phyloP scores from a whole-genome alignment of 208 protist genomes.

The Chromosphaera perkinsii region DNA sequence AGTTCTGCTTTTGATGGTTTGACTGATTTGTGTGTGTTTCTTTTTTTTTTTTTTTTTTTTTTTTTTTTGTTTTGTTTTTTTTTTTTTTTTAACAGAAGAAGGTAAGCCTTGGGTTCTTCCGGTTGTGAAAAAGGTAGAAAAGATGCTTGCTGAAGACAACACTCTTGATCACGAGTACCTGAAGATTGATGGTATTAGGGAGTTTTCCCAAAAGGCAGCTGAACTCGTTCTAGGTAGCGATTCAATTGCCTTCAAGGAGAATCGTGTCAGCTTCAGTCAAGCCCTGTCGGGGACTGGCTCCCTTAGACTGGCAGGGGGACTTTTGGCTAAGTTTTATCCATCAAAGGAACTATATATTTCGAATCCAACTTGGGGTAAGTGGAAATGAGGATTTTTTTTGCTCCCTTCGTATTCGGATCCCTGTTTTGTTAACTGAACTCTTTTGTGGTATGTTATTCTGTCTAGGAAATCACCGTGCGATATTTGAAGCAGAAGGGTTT shows the following conservation, averaged over 20 bases:
- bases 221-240: slow-evolving; percentile 77
- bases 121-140: too few relatives aligned
- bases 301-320: slow-evolving; percentile 63
- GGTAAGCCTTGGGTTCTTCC: too few relatives aligned
- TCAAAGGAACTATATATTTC: slow-evolving; percentile 51
- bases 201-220: slow-evolving; percentile 70
- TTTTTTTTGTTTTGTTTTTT: too few relatives aligned
- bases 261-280: slow-evolving; percentile 66
- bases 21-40: neutral
- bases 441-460: too few relatives aligned
- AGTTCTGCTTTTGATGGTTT: neutral
- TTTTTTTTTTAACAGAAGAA: too few relatives aligned
- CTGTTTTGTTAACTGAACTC: too few relatives aligned
- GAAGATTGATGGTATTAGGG: slow-evolving; percentile 77
- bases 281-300: slow-evolving; percentile 78
- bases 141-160: neutral
- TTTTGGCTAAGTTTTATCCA: slow-evolving; percentile 56
- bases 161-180: slow-evolving; percentile 89
- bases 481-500: slow-evolving; percentile 42
- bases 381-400: too few relatives aligned
- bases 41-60: slow-evolving; percentile 3
- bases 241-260: slow-evolving; percentile 48
- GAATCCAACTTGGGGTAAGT: slow-evolving; percentile 68
- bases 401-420: too few relatives aligned
- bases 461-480: slow-evolving; percentile 53